Conservation (phyloP, 441 rosid species). For the Metrosideros polymorpha region DNA sequence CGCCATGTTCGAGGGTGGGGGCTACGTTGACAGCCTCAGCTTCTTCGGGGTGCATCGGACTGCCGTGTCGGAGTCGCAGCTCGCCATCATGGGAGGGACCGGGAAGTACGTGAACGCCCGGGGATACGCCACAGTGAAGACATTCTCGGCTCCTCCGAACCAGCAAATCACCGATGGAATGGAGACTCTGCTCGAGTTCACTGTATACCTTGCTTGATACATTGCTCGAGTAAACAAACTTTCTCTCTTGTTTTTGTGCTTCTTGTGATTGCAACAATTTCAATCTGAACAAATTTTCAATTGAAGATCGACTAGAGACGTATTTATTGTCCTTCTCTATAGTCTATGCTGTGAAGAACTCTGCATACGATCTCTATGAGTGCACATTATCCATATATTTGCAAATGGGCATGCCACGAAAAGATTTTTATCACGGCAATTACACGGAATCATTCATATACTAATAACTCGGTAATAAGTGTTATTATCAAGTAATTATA, state of each 20-base stretch:
- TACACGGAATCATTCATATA: not conserved
- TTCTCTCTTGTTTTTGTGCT: not conserved
- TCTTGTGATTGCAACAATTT: not conserved
- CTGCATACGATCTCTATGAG: not conserved
- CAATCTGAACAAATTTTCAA: not conserved
- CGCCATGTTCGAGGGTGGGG: not conserved
- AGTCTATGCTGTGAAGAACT: too few relatives aligned
- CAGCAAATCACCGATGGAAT: constrained; percentile 29
- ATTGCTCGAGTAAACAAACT: not conserved
- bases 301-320: not conserved
- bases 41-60: constrained; percentile 40
- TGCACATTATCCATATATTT: too few relatives aligned
- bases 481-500: too few relatives aligned
- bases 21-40: constrained; percentile 4
- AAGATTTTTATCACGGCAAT: not conserved
- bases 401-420: not conserved
- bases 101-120: constrained; percentile 32
- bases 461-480: not conserved
- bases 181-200: constrained; percentile 26
- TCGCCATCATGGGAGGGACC: constrained; percentile 39
- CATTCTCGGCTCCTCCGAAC: constrained; percentile 8
- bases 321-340: too few relatives aligned
- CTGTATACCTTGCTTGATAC: not conserved
- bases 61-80: constrained; percentile 20
- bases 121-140: constrained; percentile 28